phyloP scores from a whole-genome alignment of 768 basidiomycete species.

The Suillus alpinus region DNA sequence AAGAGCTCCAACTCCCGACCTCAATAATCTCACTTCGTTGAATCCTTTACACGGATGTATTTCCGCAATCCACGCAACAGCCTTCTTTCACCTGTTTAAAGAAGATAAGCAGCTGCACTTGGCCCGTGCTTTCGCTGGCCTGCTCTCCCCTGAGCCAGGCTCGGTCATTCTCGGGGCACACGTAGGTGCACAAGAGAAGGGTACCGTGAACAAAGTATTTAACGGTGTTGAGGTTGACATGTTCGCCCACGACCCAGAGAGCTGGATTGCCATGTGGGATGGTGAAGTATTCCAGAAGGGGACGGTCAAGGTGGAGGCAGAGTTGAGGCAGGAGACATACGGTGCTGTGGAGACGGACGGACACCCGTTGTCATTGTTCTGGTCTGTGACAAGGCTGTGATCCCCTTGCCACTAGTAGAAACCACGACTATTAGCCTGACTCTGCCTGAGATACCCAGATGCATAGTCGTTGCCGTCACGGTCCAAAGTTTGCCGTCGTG shows the following conservation, averaged over 20 bases:
- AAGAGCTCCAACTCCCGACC: constrained; percentile 17
- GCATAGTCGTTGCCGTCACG: too few relatives aligned
- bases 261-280: constrained; percentile 31
- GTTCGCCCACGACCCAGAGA: constrained; percentile 32
- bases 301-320: constrained; percentile 23
- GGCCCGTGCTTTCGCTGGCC: constrained; percentile 37
- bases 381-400: not conserved
- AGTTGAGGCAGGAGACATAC: not conserved
- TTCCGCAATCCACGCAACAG: constrained; percentile 21
- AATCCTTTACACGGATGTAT: constrained; percentile 43
- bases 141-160: constrained; percentile 41
- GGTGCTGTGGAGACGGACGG: not conserved
- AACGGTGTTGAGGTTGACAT: not conserved
- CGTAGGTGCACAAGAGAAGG: constrained; percentile 14
- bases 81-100: constrained; percentile 47
- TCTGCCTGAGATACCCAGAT: too few relatives aligned
- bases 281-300: constrained; percentile 34
- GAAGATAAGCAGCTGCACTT: constrained; percentile 38
- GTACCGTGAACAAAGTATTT: not conserved
- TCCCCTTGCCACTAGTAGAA: not conserved
- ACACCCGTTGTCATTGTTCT: not conserved
- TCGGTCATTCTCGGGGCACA: constrained; percentile 47
- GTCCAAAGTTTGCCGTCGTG: too few relatives aligned
- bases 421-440: too few relatives aligned
- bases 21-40: constrained; percentile 36